These are phyloP conservation scores for Linum lewisii DNA, from an alignment of 345 rosid species.

Conservation along the genomic window DNA sequence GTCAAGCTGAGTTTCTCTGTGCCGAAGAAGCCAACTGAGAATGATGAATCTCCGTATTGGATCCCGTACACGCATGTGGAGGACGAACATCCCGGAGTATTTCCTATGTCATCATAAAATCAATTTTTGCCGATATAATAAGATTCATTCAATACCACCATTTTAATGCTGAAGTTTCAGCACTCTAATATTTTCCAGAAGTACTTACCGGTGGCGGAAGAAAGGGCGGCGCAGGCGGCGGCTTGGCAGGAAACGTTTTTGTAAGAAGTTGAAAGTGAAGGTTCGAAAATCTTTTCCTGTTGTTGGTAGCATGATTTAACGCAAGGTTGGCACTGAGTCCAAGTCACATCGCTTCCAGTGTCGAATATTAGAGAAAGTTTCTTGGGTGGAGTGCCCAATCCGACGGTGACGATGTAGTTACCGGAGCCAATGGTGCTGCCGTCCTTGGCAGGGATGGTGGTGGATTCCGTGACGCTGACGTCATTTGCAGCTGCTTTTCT, in stretches of 20 bases:
- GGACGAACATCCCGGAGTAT: slow-evolving; percentile 31
- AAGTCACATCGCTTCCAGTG: slow-evolving; percentile 23
- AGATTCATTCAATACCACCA: too few relatives aligned
- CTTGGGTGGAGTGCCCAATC: slow-evolving; percentile 20
- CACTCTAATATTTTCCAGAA: too few relatives aligned
- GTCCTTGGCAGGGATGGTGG: slow-evolving; percentile 45
- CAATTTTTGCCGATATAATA: too few relatives aligned
- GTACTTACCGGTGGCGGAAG: slow-evolving; percentile 1
- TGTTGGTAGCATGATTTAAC: slow-evolving; percentile 16
- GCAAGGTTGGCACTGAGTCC: slow-evolving; percentile 29
- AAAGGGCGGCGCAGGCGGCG: neutral
- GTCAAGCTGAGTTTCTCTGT: slow-evolving; percentile 53
- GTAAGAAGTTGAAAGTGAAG: neutral
- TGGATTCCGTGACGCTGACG: slow-evolving; percentile 19
- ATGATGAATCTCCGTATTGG: slow-evolving; percentile 72
- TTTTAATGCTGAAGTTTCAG: too few relatives aligned
- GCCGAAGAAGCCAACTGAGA: slow-evolving; percentile 53
- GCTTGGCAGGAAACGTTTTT: neutral
- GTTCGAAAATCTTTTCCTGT: slow-evolving; percentile 16
- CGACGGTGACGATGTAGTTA: slow-evolving; percentile 19
- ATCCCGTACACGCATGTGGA: slow-evolving; percentile 65
- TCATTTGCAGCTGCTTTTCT: slow-evolving; percentile 4
- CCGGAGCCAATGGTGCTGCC: slow-evolving; percentile 36
- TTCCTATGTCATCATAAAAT: slow-evolving; percentile 48
- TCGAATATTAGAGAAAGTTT: slow-evolving; percentile 19